Evolutionary conservation across 306 rosid species (phyloP), one percentile per base, ranked within the genome.

Genomic region (Glycine latifolia): DNA sequence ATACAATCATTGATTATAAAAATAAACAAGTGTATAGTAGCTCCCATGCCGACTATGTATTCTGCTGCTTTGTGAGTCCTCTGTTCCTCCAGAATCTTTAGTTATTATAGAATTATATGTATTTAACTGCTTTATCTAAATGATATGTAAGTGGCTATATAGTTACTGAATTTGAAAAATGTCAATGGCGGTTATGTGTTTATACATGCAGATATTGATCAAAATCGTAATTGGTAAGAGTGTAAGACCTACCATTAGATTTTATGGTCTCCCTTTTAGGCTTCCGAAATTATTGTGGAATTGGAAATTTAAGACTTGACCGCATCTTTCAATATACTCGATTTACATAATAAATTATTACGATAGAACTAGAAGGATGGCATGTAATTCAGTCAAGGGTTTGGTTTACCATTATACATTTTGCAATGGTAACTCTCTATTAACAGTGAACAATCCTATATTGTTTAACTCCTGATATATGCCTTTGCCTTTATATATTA

Each of bases 1-100:
- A 96, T 96, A 61, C 98, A 92, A 92, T 88, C 98, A 68, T 88
- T 95, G 87, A 91, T 95, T 79, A 91, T 77, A 88, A 95, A 91
- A 89, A 95, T 95, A 85, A 93, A 93, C 83, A 95, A 86, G 92
- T 95, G 98, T 79, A 89, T 95, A 77, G 99, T 95, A 85, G 87
- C 98, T 87, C 99, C 99, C 10, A 89, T 95, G 81, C 98, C 98
- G 66, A 89, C 99, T 69, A 92, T 89, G 84, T 95, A 95, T 86
- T 84, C 94, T 49, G 77, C 94, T 81, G 90, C 92, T 85, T 95
- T 95, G 99, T 95, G 83, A 92, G 97, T 91, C 52, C 59, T 73
- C 72, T 67, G 71, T 76, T 72, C 66, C 71, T 6, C 26, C 31
- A 71, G 10, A 80, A 59, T 76, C 77, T 63, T 47, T 39, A n/a